These are phyloP conservation scores for Penicillium sp. DNA, from an alignment of 2,329 filamentous ascomycete genomes.

Conservation along the genomic window DNA sequence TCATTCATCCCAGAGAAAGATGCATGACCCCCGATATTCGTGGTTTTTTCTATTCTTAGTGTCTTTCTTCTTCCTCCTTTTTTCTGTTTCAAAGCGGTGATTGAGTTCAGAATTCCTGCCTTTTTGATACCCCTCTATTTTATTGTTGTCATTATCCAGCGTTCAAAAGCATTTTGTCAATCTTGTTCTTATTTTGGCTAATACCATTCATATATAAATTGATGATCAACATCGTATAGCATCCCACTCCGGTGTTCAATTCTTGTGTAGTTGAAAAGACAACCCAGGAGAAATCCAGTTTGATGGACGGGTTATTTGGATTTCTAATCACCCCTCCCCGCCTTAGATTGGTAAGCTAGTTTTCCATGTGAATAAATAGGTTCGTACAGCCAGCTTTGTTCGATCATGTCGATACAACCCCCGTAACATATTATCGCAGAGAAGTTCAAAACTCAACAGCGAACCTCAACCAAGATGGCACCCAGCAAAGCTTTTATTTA, in stretches of 20 bases:
- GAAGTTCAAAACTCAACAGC: no score
- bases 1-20: no score
- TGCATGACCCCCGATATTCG: background rate
- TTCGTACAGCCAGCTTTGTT: no score
- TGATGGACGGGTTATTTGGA: no score
- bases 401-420: no score
- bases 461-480: background rate
- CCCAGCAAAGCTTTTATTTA: background rate
- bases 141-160: background rate
- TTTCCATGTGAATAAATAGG: no score
- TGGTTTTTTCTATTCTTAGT: no score
- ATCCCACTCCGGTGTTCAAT: no score
- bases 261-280: no score
- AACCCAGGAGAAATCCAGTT: no score
- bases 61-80: background rate
- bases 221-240: background rate
- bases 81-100: background rate
- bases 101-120: background rate
- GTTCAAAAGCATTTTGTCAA: background rate
- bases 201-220: background rate
- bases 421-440: no score
- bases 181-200: background rate
- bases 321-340: background rate
- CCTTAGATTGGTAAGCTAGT: no score
- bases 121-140: background rate